These are phyloP conservation scores for Podaxis sp. DNA, from an alignment of 768 basidiomycete species.

Conservation along the genomic window DNA sequence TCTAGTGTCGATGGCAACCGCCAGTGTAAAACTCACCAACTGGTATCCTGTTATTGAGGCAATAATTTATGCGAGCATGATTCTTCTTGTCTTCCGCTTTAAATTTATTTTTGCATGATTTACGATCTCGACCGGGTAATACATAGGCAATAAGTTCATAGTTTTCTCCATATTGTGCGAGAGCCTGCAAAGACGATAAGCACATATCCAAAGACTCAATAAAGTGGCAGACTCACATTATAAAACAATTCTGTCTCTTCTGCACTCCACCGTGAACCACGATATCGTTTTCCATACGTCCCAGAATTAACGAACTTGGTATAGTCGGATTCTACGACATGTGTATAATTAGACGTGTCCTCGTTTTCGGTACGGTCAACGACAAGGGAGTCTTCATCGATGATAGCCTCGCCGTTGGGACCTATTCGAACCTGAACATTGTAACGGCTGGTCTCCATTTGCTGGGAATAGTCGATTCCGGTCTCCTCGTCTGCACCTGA, in stretches of 20 bases:
- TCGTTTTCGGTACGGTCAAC: conserved; percentile 77
- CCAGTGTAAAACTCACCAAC: conserved; percentile 54
- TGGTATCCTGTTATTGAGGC: conserved; percentile 72
- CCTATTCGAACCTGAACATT: conserved; percentile 88
- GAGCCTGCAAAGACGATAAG: conserved; percentile 52
- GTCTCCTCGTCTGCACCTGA: conserved; percentile 40
- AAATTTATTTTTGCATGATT: conserved; percentile 92
- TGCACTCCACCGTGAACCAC: conserved; percentile 86
- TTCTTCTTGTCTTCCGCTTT: conserved; percentile 87
- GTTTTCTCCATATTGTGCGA: conserved; percentile 88
- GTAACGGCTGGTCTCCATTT: conserved; percentile 65
- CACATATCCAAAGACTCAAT: conserved; percentile 5
- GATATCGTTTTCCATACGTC: conserved; percentile 76
- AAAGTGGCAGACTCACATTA: conserved; percentile 51
- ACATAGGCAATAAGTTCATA: conserved; percentile 90
- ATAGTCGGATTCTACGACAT: conserved; percentile 79
- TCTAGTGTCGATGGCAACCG: neutral
- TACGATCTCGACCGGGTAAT: conserved; percentile 81
- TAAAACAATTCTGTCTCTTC: conserved; percentile 90
- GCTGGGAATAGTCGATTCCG: conserved; percentile 70
- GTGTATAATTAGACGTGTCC: conserved; percentile 66
- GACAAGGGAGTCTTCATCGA: conserved; percentile 83
- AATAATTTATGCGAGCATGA: conserved; percentile 69
- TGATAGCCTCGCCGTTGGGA: conserved; percentile 82
- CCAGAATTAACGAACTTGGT: conserved; percentile 85